phyloP scores from a whole-genome alignment of 768 basidiomycete species.

The Boletales sp. region DNA sequence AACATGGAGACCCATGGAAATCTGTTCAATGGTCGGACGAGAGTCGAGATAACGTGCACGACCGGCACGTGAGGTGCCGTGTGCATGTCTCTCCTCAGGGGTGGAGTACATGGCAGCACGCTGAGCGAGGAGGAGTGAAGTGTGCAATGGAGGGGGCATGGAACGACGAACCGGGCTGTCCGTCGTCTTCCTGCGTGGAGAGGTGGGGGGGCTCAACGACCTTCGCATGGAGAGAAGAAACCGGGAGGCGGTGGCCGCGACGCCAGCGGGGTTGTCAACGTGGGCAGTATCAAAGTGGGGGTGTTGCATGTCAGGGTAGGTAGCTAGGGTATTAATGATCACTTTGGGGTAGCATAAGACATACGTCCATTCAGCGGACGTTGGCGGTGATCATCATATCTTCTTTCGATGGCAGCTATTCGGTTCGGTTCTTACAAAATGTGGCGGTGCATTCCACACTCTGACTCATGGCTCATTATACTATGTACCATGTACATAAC shows the following conservation, averaged over 20 bases:
- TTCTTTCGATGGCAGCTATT: too few species aligned
- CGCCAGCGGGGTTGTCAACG: constrained; percentile 1
- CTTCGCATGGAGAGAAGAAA: constrained; percentile 30
- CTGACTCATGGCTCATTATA: too few species aligned
- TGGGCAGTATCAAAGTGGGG: constrained; percentile 9
- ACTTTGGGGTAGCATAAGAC: too few species aligned
- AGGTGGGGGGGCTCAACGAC: constrained; percentile 20
- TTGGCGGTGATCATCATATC: too few species aligned
- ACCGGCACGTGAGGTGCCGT: constrained; percentile 32
- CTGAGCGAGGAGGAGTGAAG: constrained; percentile 16
- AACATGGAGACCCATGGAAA: constrained; percentile 76
- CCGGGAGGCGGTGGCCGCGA: constrained; percentile 24
- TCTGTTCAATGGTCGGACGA: constrained; percentile 69
- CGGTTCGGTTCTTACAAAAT: too few species aligned
- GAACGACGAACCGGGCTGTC: constrained; percentile 15
- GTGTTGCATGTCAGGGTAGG: constrained; percentile 9
- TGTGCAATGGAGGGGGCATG: not conserved
- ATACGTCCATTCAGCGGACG: too few species aligned
- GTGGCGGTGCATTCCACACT: constrained; percentile 1
- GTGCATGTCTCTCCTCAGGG: constrained; percentile 35
- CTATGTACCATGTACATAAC: too few species aligned
- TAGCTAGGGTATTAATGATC: not conserved
- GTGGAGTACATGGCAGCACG: constrained; percentile 40
- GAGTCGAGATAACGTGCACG: constrained; percentile 38
- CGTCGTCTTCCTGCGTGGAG: constrained; percentile 19